Evolutionary conservation across 345 rosid species (phyloP), one percentile per base, ranked within the genome.

Genomic region (Arabis hirsuta): DNA sequence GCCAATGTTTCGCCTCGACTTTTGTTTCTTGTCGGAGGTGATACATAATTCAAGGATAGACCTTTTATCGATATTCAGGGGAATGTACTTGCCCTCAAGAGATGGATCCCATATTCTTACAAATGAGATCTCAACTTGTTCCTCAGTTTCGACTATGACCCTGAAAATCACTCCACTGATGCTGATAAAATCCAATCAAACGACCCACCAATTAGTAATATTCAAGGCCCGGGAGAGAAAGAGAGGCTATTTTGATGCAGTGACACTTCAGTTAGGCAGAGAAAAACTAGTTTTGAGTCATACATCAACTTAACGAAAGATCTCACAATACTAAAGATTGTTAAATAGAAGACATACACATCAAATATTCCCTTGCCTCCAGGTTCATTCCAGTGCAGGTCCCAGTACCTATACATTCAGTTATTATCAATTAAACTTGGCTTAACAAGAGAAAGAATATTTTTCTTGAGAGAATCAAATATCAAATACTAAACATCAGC

Each of bases 331-430:
- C 72, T 42, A 66, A 51, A 7, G 31, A 66, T 2, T 59, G 41
- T 51, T 13, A 24, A 31, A 43, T 11, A 24, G 24, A 47, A n/a
- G 32, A 55, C 93, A 78, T 93, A 93, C 98, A 90, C 96, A 69
- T 93, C 97, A 51, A 90, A 90, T 65, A 84, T 89, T 72, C 95
- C 94, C 54, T 82, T 79, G 76, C 85, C 87, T 77, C 92, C 97
- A 55, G 82, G 85, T 65, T 88, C 83, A 78, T 68, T 89, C 96
- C 92, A 89, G 58, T 77, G 77, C 73, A 89, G 81, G 74, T 89
- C 96, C 92, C 96, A 87, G 68, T 91, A 91, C 86, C 98, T 93
- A 58, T 67, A 82, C 55, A 52, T 52, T 42, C 65, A 67, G 29
- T 57, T 38, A 51, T 44, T 58, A 51, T 52, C 34, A 3, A 19